Conservation (phyloP, 805 yeast species). For the Wickerhamiella dianesei region DNA sequence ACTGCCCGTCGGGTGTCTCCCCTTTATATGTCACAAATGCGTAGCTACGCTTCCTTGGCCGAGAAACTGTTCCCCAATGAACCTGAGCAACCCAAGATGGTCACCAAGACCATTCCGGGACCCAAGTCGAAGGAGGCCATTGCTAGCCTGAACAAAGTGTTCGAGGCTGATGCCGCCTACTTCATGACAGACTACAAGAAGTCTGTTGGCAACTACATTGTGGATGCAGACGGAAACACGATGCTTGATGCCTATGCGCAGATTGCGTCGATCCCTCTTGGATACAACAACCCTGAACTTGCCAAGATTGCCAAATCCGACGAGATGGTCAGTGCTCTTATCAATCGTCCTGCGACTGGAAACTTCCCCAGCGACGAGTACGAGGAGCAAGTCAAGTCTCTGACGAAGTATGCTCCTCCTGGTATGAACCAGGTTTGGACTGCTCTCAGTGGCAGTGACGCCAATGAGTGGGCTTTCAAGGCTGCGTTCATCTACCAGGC, state of each 20-base stretch:
- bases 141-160: constrained; percentile 42
- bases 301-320: constrained; percentile 54
- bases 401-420: constrained; percentile 63
- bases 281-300: constrained; percentile 73
- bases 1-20: neutral
- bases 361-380: constrained; percentile 62
- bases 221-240: constrained; percentile 66
- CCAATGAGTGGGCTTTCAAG: constrained; percentile 78
- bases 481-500: constrained; percentile 79
- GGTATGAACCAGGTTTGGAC: constrained; percentile 67
- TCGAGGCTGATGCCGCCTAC: constrained; percentile 61
- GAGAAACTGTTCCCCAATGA: constrained; percentile 52
- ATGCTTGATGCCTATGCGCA: constrained; percentile 68
- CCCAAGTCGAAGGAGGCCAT: constrained; percentile 47
- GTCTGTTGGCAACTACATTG: constrained; percentile 67
- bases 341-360: constrained; percentile 77
- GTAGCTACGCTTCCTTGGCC: constrained; percentile 15
- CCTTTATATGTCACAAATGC: neutral
- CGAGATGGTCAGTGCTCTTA: constrained; percentile 56
- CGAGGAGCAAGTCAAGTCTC: constrained; percentile 37
- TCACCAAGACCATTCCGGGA: constrained; percentile 63
- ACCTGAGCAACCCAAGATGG: constrained; percentile 50
- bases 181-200: constrained; percentile 64
- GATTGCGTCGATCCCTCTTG: constrained; percentile 73
- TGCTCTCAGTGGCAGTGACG: constrained; percentile 75